Evolutionary conservation across 805 yeast species (phyloP).

Genomic region (Wickerhamiella vanderwaltii): DNA sequence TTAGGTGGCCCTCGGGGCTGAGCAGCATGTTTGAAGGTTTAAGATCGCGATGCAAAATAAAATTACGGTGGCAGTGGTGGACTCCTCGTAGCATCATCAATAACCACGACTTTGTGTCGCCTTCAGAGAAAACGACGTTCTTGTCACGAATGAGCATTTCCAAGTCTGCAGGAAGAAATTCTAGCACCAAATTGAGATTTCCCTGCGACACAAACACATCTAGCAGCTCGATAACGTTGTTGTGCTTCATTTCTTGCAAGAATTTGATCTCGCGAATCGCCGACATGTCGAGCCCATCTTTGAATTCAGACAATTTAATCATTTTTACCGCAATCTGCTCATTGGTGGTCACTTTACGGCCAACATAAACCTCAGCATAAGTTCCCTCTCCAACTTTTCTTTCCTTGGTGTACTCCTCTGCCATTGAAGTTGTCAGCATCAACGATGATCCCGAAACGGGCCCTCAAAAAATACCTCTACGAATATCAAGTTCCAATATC

Average conservation of each 20-base stretch:
- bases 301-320: slow-evolving; percentile 85
- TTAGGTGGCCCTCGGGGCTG: slow-evolving; percentile 77
- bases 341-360: slow-evolving; percentile 44
- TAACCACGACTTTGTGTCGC: slow-evolving; percentile 88
- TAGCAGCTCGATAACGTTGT: slow-evolving; percentile 72
- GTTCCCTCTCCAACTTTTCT: slow-evolving; percentile 98
- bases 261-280: slow-evolving; percentile 88
- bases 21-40: slow-evolving; percentile 84
- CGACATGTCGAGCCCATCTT: slow-evolving; percentile 95
- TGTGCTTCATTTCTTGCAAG: slow-evolving; percentile 74
- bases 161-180: slow-evolving; percentile 82
- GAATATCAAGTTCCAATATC: slow-evolving; percentile 21
- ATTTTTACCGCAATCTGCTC: slow-evolving; percentile 82
- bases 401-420: slow-evolving; percentile 32
- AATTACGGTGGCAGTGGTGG: slow-evolving; percentile 89
- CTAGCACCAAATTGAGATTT: slow-evolving; percentile 77
- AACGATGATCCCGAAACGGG: slow-evolving; percentile 13
- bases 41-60: slow-evolving; percentile 80
- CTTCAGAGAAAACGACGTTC: slow-evolving; percentile 60
- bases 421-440: background rate
- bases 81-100: slow-evolving; percentile 89
- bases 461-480: slow-evolving; percentile 21
- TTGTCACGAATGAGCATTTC: slow-evolving; percentile 81
- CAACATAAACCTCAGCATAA: slow-evolving; percentile 83
- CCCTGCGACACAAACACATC: slow-evolving; percentile 67